Percentiles rank a stretch among this genome's conserved stretches.
These are phyloP conservation scores for Flaveria ramosissima DNA, from an alignment of 129 eudicot genomes.

Conservation along the genomic window DNA sequence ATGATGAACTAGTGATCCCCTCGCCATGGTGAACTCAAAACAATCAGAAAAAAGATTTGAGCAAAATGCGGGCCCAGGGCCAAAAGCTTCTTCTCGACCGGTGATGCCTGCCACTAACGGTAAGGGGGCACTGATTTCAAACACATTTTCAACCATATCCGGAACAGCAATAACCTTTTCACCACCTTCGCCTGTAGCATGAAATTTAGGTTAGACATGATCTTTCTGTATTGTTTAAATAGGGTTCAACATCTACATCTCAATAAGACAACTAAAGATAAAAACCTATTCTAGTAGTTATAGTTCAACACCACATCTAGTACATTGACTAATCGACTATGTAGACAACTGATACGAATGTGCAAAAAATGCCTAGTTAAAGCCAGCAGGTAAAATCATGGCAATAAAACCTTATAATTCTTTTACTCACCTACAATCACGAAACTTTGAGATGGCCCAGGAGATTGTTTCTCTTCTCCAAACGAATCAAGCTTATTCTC, in stretches of 20 bases:
- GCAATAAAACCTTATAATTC: neutral
- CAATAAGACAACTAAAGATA: neutral
- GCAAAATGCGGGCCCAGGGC: conserved; percentile 22
- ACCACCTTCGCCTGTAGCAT: conserved; percentile 35
- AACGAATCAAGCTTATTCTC: conserved; percentile 25
- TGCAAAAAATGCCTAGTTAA: neutral
- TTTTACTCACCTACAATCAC: conserved; percentile 33
- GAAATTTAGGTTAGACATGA: neutral
- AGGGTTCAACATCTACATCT: neutral
- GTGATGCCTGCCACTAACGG: conserved; percentile 44
- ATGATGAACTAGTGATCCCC: conserved; percentile 34
- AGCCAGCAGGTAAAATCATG: neutral
- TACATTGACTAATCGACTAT: neutral
- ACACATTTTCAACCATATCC: conserved; percentile 34
- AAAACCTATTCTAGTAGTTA: neutral
- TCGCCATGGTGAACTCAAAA: conserved; percentile 41
- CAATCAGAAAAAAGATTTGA: conserved; percentile 42
- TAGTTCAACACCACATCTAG: conserved; percentile 1
- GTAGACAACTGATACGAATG: neutral
- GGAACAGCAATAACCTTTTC: conserved; percentile 22
- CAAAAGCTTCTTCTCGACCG: conserved; percentile 38
- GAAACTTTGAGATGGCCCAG: conserved; percentile 26
- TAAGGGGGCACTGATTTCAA: conserved; percentile 41
- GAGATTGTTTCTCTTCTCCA: conserved; percentile 21
- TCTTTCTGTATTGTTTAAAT: neutral